Evolutionary conservation across 768 basidiomycete genomes (phyloP).

Genomic region (Macrolepiota albuminosa): DNA sequence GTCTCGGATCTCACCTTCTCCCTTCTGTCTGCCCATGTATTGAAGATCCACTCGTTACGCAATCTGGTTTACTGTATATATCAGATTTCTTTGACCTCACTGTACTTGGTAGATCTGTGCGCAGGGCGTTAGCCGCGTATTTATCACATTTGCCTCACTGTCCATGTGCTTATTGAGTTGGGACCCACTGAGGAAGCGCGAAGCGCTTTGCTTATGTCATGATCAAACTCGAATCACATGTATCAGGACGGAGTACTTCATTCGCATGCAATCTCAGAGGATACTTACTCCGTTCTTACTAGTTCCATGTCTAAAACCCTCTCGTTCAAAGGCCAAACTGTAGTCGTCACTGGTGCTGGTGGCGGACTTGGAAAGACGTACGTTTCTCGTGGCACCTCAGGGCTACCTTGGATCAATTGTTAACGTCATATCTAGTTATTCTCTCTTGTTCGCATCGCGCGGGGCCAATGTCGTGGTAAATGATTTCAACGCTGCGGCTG

Average conservation of each 20-base stretch:
- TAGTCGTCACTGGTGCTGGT: conserved; percentile 93
- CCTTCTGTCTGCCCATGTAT: conserved; percentile 16
- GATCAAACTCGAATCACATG: conserved; percentile 18
- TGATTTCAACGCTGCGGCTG: conserved; percentile 84
- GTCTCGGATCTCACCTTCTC: conserved; percentile 8
- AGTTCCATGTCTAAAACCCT: conserved; percentile 37
- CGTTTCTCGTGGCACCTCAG: conserved; percentile 18
- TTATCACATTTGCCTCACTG: conserved; percentile 18
- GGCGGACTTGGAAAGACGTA: conserved; percentile 92
- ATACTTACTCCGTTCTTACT: background rate
- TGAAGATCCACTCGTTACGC: conserved; percentile 9
- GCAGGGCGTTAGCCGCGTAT: conserved; percentile 26
- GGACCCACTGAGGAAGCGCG: background rate
- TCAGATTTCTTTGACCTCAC: conserved; percentile 15
- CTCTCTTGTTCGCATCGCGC: conserved; percentile 84
- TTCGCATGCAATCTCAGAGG: background rate
- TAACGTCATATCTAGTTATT: conserved; percentile 55
- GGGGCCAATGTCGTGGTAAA: conserved; percentile 96
- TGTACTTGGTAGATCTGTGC: conserved; percentile 32
- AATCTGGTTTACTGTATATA: conserved; percentile 9
- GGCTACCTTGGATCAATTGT: background rate
- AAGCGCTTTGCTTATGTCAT: background rate
- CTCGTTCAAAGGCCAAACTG: conserved; percentile 86
- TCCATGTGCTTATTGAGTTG: background rate
- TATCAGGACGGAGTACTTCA: conserved; percentile 12